A percentile compares a stretch with the other conserved stretches of the same genome.
Evolutionary conservation across 208 protist species (phyloP).

Genomic region (Vickermania ingenoplastis): DNA sequence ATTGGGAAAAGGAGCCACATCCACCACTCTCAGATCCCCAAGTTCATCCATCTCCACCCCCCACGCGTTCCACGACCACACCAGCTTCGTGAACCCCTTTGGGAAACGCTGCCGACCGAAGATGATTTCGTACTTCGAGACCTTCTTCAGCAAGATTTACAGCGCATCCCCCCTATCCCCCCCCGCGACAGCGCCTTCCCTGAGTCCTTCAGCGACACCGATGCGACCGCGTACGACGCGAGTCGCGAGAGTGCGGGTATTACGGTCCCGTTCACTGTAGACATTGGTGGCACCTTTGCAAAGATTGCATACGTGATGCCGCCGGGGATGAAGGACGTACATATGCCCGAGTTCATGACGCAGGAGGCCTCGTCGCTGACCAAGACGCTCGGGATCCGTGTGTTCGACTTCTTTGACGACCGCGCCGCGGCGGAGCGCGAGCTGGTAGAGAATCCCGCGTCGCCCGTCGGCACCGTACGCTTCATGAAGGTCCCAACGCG

Average conservation of each 20-base stretch:
- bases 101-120: conserved; percentile 69
- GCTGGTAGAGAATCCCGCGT: conserved; percentile 17
- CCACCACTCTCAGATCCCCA: conserved; percentile 49
- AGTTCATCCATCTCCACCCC: conserved; percentile 75
- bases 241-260: conserved; percentile 13
- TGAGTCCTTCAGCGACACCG: conserved; percentile 11
- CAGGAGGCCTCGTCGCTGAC: conserved; percentile 73
- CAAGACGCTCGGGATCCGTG: conserved; percentile 43
- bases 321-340: conserved; percentile 20
- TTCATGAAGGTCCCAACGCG: conserved; percentile 80
- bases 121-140: conserved; percentile 47
- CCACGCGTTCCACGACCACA: conserved; percentile 85
- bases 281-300: conserved; percentile 87
- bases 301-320: conserved; percentile 83
- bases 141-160: conserved; percentile 59
- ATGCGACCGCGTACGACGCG: background rate
- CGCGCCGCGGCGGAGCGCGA: conserved; percentile 23
- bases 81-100: conserved; percentile 62
- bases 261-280: conserved; percentile 62
- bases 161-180: conserved; percentile 23
- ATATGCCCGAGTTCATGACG: conserved; percentile 21
- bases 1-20: conserved; percentile 48
- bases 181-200: background rate
- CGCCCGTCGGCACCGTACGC: conserved; percentile 56
- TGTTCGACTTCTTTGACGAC: conserved; percentile 51